Base-by-base conservation (phyloP, 352 stramenopile genomes). In the Phytophthora constricta region DNA sequence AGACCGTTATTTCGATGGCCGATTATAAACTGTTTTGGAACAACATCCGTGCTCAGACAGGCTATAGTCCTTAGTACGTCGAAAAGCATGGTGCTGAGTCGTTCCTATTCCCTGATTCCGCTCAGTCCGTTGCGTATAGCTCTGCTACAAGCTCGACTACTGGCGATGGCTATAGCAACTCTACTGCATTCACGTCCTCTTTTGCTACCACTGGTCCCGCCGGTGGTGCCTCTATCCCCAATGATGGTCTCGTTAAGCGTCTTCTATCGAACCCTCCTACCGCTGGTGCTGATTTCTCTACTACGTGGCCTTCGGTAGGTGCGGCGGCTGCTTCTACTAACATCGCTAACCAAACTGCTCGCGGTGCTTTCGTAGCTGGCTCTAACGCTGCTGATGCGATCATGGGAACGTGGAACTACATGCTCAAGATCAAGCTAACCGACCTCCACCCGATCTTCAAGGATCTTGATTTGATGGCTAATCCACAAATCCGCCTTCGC, bases 71-170 rank as follows among this genome's bases (percentile, higher is more conserved):
- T 49, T 31, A 49, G 27, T 67, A 67, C 9, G 50, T 67, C 11
- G 41, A 67, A 1, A 67, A 67, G 42, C 59, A 67, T 45, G 59
- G 50, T 10, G 42, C 59, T 8, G 49, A 60, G 14, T 51, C 41
- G 0, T 67, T 61, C 28, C 59, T 67, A 11, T 67, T 17, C 31
- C 59, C 41, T 11, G 59, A 67, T 55, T 8, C 5, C 17, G n/a
- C n/a, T n/a, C n/a, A n/a, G n/a, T 3, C 42, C 1, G 59, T 27
- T 45, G 31, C 51, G 17, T 55, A 31, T 1, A 5, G 5, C 1
- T 23, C n/a, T n/a, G n/a, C n/a, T n/a, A n/a, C n/a, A n/a, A n/a
- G n/a, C n/a, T 9, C 4, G 52, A 53, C 2, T 39, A 4, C 10
- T 19, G 51, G 59, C 4, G 60, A 62, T 54, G 60, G 42, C 2